phyloP scores from a whole-genome alignment of 1,139 yeast species.

The Yamadazyma friedrichii region DNA sequence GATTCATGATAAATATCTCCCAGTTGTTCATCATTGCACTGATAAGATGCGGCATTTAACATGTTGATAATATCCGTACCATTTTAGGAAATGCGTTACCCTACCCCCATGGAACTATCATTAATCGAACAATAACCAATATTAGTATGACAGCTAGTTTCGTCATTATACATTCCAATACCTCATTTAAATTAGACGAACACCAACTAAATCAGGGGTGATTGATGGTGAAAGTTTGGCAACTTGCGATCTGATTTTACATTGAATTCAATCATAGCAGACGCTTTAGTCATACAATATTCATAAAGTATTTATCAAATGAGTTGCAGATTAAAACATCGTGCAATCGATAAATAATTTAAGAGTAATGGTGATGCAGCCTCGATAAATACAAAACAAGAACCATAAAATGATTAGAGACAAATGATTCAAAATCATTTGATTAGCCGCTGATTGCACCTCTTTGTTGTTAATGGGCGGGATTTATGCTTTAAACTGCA shows the following conservation, averaged over 20 bases:
- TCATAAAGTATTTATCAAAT: too few species aligned
- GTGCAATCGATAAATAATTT: too few species aligned
- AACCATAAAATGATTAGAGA: too few species aligned
- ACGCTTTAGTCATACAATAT: slow-evolving; percentile 21
- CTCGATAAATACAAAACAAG: too few species aligned
- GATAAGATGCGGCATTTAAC: slow-evolving; percentile 43
- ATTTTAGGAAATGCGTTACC: slow-evolving; percentile 45
- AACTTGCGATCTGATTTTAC: slow-evolving; percentile 37
- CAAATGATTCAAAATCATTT: too few species aligned
- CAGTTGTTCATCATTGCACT: too few species aligned
- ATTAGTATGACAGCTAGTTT: slow-evolving; percentile 20
- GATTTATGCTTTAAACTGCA: too few species aligned
- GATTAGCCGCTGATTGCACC: too few species aligned
- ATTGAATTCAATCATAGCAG: slow-evolving; percentile 33
- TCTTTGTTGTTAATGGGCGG: too few species aligned
- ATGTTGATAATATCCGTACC: slow-evolving; percentile 48
- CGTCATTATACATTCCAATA: slow-evolving; percentile 31
- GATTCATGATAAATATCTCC: too few species aligned
- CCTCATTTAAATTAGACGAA: slow-evolving; percentile 47
- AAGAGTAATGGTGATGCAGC: too few species aligned
- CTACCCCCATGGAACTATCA: slow-evolving; percentile 18
- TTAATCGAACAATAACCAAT: slow-evolving; percentile 23
- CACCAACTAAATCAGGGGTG: slow-evolving; percentile 41
- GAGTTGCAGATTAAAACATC: too few species aligned
- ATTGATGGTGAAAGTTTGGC: slow-evolving; percentile 41